Base-by-base conservation (phyloP, 768 basidiomycete genomes). In the Piloderma croceum region DNA sequence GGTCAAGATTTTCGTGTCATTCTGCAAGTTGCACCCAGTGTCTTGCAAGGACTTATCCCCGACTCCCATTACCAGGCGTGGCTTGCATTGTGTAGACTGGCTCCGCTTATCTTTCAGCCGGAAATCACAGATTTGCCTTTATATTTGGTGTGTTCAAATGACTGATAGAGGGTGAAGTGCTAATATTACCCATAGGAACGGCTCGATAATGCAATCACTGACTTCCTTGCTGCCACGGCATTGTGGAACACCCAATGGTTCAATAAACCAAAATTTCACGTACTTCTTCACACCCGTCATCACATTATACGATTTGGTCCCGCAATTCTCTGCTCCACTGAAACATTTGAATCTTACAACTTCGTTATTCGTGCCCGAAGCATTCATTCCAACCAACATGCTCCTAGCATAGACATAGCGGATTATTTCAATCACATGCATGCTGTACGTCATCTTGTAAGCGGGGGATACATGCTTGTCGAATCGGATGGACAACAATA, bases 241-340 rank as follows among this genome's bases (percentile, higher is more conserved):
- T 33, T 44, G 1, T 59, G 45, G 59, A 56, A 35, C 10, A 15
- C 23, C n/a, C 48, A 41, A 13, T 52, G 45, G 49, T 59, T 51
- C 31, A 51, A 51, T 27, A 59, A 59, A 32, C 49, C 47, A 0
- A 58, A 61, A 36, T 56, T 59, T 38, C 59, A 61, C 34, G 31
- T 59, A 11, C 36, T 59, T 11, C 29, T 49, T 7, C 59, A 61
- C 35, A 44, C 59, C 1, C 45, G 45, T 7, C 25, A 41, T 2
- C 56, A 61, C 35, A 54, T 61, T 2, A 34, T 41, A 2, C 50
- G 46, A 2, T 63, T 59, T 40, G 59, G 61, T 2, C 61, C 61
- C 3, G 48, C 59, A 0, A 35, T 58, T 1, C 38, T 58, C 1
- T 61, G 56, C 35, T 53, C 60, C 3, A 60, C 43, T 0, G 58